These are phyloP conservation scores for Apiotrichum laibachii DNA, from an alignment of 1,284 basidiomycete genomes.

Conservation along the genomic window DNA sequence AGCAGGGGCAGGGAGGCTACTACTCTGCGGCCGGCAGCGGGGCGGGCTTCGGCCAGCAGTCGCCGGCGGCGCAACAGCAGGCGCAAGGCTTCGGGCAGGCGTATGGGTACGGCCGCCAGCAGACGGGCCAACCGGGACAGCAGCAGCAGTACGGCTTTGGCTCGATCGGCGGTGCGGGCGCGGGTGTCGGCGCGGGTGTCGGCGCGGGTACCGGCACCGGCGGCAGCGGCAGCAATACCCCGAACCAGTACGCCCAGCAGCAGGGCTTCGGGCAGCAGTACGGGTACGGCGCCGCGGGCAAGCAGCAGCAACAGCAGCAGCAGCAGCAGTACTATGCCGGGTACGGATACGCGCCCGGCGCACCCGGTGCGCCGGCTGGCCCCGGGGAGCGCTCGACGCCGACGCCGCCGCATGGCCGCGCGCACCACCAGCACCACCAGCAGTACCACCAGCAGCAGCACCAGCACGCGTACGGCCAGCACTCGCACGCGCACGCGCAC, in stretches of 20 bases:
- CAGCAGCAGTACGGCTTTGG: not conserved
- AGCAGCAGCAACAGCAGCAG: not conserved
- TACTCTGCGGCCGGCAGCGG: no score
- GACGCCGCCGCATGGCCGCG: not conserved
- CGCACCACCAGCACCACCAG: not conserved
- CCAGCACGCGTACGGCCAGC: not conserved
- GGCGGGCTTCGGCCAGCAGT: no score
- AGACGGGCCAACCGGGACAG: not conserved
- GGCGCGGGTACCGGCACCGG: not conserved
- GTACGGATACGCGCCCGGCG: constrained; percentile 3
- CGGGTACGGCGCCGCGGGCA: not conserved
- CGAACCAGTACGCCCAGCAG: not conserved
- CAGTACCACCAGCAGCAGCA: not conserved
- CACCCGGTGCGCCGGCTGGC: not conserved
- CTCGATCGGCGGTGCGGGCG: not conserved
- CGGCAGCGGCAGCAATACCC: no score
- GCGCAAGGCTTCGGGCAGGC: no score
- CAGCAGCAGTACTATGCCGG: constrained; percentile 2
- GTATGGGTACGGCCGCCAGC: no score
- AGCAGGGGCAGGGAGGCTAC: not conserved
- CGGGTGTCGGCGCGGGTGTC: not conserved
- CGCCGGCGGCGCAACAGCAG: no score
- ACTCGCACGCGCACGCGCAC: not conserved
- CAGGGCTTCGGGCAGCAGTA: not conserved
- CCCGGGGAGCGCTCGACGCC: not conserved